phyloP scores from a whole-genome alignment of 148 eudicot species.

The Dianthus caryophyllus region DNA sequence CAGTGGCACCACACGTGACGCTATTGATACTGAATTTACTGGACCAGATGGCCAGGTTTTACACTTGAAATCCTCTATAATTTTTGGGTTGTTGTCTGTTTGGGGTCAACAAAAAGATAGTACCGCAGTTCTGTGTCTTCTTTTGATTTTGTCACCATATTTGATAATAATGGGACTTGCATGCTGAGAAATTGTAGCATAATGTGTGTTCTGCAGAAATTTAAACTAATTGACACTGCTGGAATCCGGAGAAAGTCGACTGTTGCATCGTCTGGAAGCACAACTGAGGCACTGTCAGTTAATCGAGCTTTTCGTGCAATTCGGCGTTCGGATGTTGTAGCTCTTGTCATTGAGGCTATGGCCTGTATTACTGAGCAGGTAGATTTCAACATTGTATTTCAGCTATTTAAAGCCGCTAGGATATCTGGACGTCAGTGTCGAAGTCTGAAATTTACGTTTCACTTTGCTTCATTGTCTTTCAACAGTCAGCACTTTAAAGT shows the following conservation, averaged over 20 bases:
- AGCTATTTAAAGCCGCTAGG: not conserved
- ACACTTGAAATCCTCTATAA: not conserved
- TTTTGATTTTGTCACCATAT: not conserved
- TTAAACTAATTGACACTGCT: conserved; percentile 92
- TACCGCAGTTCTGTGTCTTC: not conserved
- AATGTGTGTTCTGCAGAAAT: conserved; percentile 51
- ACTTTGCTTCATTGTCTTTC: not conserved
- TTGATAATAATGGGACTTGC: not conserved
- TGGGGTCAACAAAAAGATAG: not conserved
- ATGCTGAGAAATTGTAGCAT: conserved; percentile 10
- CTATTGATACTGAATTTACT: conserved; percentile 87
- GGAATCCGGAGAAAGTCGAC: conserved; percentile 88
- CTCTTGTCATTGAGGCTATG: conserved; percentile 93
- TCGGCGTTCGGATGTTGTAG: conserved; percentile 97
- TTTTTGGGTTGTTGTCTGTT: not conserved
- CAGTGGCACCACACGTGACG: conserved; percentile 99
- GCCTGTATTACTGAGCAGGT: conserved; percentile 99
- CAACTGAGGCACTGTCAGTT: conserved; percentile 91
- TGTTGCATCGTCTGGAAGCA: conserved; percentile 95
- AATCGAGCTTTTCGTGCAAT: conserved; percentile 94
- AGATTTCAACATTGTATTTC: conserved; percentile 11
- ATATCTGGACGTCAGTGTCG: not conserved
- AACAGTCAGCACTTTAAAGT: not conserved
- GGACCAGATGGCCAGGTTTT: conserved; percentile 95
- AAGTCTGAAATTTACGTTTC: not conserved